phyloP scores from a whole-genome alignment of 2,329 filamentous ascomycete species.

The Fusarium newnesense region DNA sequence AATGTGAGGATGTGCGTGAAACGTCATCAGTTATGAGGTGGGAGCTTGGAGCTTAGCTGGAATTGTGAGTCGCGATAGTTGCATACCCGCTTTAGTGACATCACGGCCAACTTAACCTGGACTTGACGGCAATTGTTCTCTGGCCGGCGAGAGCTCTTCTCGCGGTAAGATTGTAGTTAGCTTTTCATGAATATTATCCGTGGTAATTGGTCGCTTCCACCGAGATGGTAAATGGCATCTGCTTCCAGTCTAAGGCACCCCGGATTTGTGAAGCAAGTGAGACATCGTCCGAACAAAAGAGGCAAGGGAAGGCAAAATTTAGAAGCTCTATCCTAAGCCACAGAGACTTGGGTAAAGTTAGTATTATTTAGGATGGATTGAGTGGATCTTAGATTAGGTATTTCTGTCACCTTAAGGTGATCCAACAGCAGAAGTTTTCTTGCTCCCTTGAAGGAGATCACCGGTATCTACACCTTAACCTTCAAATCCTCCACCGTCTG shows the following conservation, averaged over 20 bases:
- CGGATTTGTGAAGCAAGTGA: background rate
- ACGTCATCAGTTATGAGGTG: conserved; percentile 28
- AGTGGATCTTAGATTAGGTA: background rate
- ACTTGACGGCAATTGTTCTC: too few species aligned
- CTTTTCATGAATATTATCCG: rapidly evolving
- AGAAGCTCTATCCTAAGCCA: rapidly evolving
- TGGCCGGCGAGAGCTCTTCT: background rate
- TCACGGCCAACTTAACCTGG: background rate
- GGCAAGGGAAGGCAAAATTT: background rate
- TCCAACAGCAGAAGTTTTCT: background rate
- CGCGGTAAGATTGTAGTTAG: too few species aligned
- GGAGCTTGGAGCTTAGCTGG: conserved; percentile 37
- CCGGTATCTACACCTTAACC: background rate
- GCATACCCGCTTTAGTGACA: conserved; percentile 41
- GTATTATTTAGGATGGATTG: rapidly evolving
- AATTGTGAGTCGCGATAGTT: conserved; percentile 42
- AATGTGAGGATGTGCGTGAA: background rate
- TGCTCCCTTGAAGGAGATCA: background rate
- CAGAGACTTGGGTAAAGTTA: too few species aligned
- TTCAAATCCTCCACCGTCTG: conserved; percentile 36
- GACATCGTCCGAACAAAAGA: background rate
- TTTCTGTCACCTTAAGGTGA: background rate
- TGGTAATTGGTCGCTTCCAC: rapidly evolving
- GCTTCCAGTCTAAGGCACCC: background rate
- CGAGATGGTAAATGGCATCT: too few species aligned